Evolutionary conservation across 352 stramenopile species (phyloP), one percentile per base, ranked within the genome.

Genomic region (Phytophthora europaea): DNA sequence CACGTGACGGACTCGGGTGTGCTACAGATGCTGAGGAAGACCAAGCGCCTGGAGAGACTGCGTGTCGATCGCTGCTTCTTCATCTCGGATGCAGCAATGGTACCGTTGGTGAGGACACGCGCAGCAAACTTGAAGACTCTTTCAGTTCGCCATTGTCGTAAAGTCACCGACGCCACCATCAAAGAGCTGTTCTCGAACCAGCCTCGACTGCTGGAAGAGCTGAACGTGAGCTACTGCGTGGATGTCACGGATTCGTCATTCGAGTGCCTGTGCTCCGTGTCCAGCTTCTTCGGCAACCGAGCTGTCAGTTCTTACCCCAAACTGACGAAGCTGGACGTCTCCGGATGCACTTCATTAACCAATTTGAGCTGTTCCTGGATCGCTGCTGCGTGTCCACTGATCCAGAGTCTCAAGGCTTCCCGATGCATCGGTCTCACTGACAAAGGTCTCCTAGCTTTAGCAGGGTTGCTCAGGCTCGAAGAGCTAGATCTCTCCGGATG

Each of bases 301-400:
- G 65, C 75, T 40, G 72, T 82, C 9, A 76, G 73, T 8, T 78
- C 73, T 13, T 93, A 93, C 43, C 73, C 79, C 13, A 65, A 68
- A 31, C 45, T 93, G 12, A n/a, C 47, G 10, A 74, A 70, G 10
- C 47, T 94, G 10, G 85, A 96, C 55, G 68, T 96, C 20, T 90
- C 86, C 1, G 82, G 79, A 3, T 93, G 86, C 36, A 53, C 23
- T 4, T 62, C 31, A 1, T 57, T 94, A 34, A 93, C 87, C 6
- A 83, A 81, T 33, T 75, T 94, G 7, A 79, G 74, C 22, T 92
- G 81, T 50, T 82, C 75, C 15, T 93, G 80, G 73, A 85, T 96
- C 31, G 75, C 83, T n/a, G 78, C 86, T 2, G 80, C 83, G 1
- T 93, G 83, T 76, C 87, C 89, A 40, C 73, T 85, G 40, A 60